phyloP scores from a whole-genome alignment of 2,329 filamentous ascomycete species.

The Colletotrichum euphorbiae region DNA sequence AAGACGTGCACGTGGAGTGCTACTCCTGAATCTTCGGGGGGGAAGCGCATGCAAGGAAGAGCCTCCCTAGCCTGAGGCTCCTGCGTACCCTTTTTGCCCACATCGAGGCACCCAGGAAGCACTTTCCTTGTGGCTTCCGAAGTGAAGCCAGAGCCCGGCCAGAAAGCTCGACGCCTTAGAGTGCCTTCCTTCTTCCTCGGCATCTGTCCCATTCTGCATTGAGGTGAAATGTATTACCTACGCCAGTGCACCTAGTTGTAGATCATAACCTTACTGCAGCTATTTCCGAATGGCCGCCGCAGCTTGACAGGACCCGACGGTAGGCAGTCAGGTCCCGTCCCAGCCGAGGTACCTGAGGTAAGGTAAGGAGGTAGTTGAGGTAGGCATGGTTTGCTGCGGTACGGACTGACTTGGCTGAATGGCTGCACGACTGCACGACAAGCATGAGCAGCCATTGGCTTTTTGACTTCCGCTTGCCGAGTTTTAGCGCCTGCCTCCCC shows the following conservation, averaged over 20 bases:
- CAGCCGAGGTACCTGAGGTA: background rate
- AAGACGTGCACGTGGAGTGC: slow-evolving; percentile 5
- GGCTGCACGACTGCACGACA: background rate
- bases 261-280: too few relatives aligned
- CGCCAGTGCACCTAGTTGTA: too few relatives aligned
- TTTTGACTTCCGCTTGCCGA: slow-evolving; percentile 52
- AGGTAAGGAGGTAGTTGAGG: background rate
- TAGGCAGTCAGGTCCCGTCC: background rate
- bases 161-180: too few relatives aligned
- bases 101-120: background rate
- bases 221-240: too few relatives aligned
- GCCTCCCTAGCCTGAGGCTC: too few relatives aligned
- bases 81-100: too few relatives aligned
- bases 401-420: too few relatives aligned
- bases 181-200: too few relatives aligned
- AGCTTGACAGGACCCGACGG: background rate
- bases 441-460: slow-evolving; percentile 30
- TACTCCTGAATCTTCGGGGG: background rate
- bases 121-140: too few relatives aligned
- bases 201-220: too few relatives aligned
- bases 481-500: slow-evolving; percentile 53
- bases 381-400: background rate
- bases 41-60: background rate
- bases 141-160: too few relatives aligned
- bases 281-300: too few relatives aligned